phyloP scores from a whole-genome alignment of 768 basidiomycete genomes.

The button mushroom (Agaricus bisporus) region DNA sequence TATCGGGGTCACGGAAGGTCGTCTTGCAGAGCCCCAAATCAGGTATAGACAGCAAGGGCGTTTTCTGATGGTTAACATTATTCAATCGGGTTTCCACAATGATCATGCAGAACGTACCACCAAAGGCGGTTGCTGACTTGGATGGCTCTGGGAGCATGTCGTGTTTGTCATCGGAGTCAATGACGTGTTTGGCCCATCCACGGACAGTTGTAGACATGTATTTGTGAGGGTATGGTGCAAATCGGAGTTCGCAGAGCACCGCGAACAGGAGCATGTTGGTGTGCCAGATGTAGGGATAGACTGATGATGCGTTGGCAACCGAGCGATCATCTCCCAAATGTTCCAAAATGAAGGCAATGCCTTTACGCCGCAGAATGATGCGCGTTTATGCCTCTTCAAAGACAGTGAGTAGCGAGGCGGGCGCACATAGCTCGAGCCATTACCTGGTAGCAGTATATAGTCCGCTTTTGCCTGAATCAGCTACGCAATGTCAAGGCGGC shows the following conservation, averaged over 20 bases:
- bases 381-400: not conserved
- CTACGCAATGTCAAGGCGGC: too few relatives aligned
- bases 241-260: not conserved
- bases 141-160: too few relatives aligned
- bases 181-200: not conserved
- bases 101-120: too few relatives aligned
- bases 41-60: too few relatives aligned
- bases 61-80: too few relatives aligned
- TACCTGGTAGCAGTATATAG: not conserved
- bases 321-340: not conserved
- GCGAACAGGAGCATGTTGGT: not conserved
- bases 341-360: not conserved
- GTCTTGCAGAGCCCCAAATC: too few relatives aligned
- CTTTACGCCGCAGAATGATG: not conserved
- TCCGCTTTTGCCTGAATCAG: too few relatives aligned
- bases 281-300: not conserved
- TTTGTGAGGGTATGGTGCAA: not conserved
- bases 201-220: not conserved
- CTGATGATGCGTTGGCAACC: not conserved
- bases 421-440: not conserved
- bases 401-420: not conserved
- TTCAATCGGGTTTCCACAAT: too few relatives aligned
- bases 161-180: too few relatives aligned
- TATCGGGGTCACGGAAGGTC: too few relatives aligned
- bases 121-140: too few relatives aligned